Evolutionary conservation across 495 filamentous ascomycete species (phyloP).

Genomic region (Penicillium odoratum): DNA sequence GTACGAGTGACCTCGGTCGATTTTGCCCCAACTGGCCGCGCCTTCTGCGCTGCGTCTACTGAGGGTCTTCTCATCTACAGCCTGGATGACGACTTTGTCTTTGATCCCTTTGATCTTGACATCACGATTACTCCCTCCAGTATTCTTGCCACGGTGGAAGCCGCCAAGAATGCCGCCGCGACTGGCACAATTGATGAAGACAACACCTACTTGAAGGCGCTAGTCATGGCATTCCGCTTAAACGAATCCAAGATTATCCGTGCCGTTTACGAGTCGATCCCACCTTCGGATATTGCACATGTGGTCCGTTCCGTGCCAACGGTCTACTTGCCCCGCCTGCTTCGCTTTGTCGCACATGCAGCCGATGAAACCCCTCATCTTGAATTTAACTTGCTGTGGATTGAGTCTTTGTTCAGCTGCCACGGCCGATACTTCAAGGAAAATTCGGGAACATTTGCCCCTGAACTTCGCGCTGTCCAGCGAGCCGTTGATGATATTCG

Average conservation of each 20-base stretch:
- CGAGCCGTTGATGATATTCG: slow-evolving; percentile 75
- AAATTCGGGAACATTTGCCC: slow-evolving; percentile 69
- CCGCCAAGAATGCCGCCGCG: slow-evolving; percentile 33
- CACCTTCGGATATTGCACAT: slow-evolving; percentile 70
- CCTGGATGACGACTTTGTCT: slow-evolving; percentile 72
- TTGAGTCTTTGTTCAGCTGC: slow-evolving; percentile 75
- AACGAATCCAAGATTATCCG: slow-evolving; percentile 77
- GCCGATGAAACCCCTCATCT: slow-evolving; percentile 90
- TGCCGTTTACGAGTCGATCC: slow-evolving; percentile 81
- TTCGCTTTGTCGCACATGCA: slow-evolving; percentile 82
- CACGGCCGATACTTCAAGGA: slow-evolving; percentile 85
- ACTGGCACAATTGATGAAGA: slow-evolving; percentile 45
- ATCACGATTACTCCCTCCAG: slow-evolving; percentile 84
- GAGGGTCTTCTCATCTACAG: slow-evolving; percentile 93
- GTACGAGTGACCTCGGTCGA: slow-evolving; percentile 82
- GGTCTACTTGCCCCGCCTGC: slow-evolving; percentile 79
- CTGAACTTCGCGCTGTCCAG: slow-evolving; percentile 77
- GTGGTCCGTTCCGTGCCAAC: slow-evolving; percentile 77
- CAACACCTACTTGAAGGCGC: slow-evolving; percentile 81
- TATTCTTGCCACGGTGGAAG: slow-evolving; percentile 71
- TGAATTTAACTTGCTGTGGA: slow-evolving; percentile 91
- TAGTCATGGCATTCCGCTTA: slow-evolving; percentile 95
- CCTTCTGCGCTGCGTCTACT: slow-evolving; percentile 93
- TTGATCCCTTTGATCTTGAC: slow-evolving; percentile 96
- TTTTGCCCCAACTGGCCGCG: slow-evolving; percentile 83